Evolutionary conservation across 306 rosid species (phyloP).

Genomic region (Corylus heterophylla): DNA sequence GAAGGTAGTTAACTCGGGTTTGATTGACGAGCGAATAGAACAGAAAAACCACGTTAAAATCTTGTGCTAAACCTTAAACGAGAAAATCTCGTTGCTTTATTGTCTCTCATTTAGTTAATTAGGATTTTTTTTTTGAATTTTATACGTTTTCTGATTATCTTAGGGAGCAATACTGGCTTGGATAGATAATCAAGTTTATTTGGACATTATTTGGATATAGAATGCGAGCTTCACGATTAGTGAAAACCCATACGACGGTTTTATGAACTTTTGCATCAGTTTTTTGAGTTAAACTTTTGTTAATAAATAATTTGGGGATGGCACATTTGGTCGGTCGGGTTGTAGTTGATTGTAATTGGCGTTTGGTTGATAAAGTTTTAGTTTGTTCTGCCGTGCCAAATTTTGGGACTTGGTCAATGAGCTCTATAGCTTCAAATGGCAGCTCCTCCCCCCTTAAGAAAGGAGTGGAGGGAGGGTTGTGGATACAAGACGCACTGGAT

Average conservation of each 20-base stretch:
- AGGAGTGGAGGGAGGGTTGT: background rate
- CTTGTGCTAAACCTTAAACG: background rate
- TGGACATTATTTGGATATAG: background rate
- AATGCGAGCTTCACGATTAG: background rate
- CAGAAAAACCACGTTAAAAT: background rate
- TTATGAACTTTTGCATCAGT: background rate
- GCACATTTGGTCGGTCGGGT: background rate
- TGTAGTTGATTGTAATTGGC: background rate
- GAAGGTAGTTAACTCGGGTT: slow-evolving; percentile 14
- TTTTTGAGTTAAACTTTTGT: background rate
- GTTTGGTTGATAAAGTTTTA: background rate
- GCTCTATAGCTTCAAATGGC: background rate
- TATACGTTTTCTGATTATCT: background rate
- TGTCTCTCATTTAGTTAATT: background rate
- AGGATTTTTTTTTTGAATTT: too few species aligned
- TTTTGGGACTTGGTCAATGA: background rate
- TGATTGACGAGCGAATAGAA: background rate
- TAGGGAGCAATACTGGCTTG: background rate
- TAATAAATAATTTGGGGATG: background rate
- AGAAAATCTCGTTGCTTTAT: background rate
- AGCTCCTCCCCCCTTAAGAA: background rate
- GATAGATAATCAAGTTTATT: background rate
- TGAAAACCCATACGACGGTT: background rate
- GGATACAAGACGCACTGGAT: too few species aligned
- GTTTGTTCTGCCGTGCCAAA: background rate